phyloP scores from a whole-genome alignment of 306 rosid species.

The Heteromeles arbutifolia region DNA sequence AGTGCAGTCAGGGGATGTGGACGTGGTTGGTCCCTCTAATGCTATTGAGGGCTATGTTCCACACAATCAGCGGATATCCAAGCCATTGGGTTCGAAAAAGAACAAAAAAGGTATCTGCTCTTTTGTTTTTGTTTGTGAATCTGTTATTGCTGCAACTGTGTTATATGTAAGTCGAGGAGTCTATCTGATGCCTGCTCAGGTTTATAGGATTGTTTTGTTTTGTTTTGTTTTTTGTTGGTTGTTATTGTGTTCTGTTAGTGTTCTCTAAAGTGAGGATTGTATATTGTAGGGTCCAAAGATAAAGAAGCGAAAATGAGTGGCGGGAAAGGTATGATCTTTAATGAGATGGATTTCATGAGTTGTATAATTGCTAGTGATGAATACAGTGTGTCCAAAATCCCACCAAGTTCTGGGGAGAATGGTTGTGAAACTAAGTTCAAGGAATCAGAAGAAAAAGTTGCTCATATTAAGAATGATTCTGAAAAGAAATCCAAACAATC shows the following conservation, averaged over 20 bases:
- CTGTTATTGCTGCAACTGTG: not conserved
- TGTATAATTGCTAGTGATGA: slow-evolving; percentile 61
- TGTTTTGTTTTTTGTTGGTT: not conserved
- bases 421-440: slow-evolving; percentile 22
- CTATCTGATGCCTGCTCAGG: not conserved
- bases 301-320: slow-evolving; percentile 23
- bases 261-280: slow-evolving; percentile 42
- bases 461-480: slow-evolving; percentile 8
- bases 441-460: slow-evolving; percentile 14
- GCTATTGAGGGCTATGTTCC: slow-evolving; percentile 96
- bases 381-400: slow-evolving; percentile 68
- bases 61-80: slow-evolving; percentile 26
- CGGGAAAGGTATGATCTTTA: slow-evolving; percentile 21
- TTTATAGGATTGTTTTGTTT: slow-evolving; percentile 14
- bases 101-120: slow-evolving; percentile 41
- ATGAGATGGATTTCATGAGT: slow-evolving; percentile 63
- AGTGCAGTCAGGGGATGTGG: slow-evolving; percentile 33
- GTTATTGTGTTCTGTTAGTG: slow-evolving; percentile 3
- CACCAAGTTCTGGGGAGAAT: slow-evolving; percentile 31
- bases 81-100: slow-evolving; percentile 32
- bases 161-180: slow-evolving; percentile 7
- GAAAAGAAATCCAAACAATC: slow-evolving; percentile 24
- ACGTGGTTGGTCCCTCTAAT: slow-evolving; percentile 82
- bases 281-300: slow-evolving; percentile 58
- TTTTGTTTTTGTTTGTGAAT: not conserved